Base-by-base conservation (phyloP, 108 stramenopile genomes). In the Cyclotella distinguenda region DNA sequence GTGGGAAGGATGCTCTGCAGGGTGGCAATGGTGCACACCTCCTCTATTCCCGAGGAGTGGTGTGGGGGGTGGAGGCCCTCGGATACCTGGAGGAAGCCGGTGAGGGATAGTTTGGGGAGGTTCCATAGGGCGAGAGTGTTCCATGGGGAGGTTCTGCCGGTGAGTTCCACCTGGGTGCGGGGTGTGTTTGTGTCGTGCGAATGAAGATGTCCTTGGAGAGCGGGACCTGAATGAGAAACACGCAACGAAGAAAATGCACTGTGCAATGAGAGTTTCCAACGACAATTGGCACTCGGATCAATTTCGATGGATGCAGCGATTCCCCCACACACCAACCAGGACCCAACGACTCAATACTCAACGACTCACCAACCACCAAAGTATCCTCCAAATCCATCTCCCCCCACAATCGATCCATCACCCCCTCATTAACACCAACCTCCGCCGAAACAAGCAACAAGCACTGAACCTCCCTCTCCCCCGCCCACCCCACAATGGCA, bases 41-140 rank as follows among this genome's bases (percentile, higher is more conserved):
- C 95, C 66, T 96, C 96, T 8, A 96, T 83, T 4, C 96, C 96
- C 15, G 63, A 51, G 10, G 61, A 22, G 32, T 31, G 62, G 18
- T 61, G 70, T 16, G 58, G 47, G 4, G 61, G 58, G 48, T 85
- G 83, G 22, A 86, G 27, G 26, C 91, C 91, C 46, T 93, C 91
- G 0, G 89, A 86, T 21, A 93, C 78, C 6, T 82, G 63, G 8
- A 83, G 74, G 63, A 95, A 97, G 35, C 94, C 94, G 4, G 87
- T 87, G n/a, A 88, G 43, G 26, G 88, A 78, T 26, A 97, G 70
- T 61, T 90, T 90, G 47, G 56, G 27, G 23, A 95, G 48, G 53
- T 92, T 81, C 96, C 96, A 97, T 15, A 95, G 48, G 4, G 93
- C 93, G 30, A 91, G 70, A n/a, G 96, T 97, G 72, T 97, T 97